phyloP scores from a whole-genome alignment of 441 rosid species.

The Populus hybrid region DNA sequence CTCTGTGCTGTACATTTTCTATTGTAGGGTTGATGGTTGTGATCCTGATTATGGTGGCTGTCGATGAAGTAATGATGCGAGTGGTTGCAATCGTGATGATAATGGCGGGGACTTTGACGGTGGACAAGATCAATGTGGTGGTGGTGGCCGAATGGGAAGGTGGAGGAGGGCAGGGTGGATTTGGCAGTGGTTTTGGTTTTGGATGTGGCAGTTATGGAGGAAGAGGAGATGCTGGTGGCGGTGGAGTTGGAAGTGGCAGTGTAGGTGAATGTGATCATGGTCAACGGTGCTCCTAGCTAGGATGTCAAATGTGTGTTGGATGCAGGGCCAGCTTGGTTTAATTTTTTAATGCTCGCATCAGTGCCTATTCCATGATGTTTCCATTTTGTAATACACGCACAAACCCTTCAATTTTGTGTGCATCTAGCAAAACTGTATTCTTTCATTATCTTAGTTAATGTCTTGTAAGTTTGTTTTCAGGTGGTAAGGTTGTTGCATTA shows the following conservation, averaged over 20 bases:
- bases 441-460: background rate
- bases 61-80: background rate
- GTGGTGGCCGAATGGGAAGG: background rate
- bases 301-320: background rate
- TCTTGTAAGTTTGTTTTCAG: background rate
- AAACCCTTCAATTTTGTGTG: no score
- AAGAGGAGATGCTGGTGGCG: background rate
- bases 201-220: constrained; percentile 10
- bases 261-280: background rate
- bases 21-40: background rate
- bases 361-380: no score
- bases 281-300: background rate
- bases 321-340: background rate
- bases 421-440: no score
- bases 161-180: constrained; percentile 4
- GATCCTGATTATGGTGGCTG: background rate
- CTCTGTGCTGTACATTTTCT: background rate
- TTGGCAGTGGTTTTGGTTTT: background rate
- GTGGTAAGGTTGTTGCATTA: background rate
- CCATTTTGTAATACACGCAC: no score
- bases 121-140: background rate
- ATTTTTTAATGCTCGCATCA: no score
- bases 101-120: background rate
- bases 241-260: background rate
- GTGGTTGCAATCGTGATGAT: background rate